Evolutionary conservation across 257 asterid genomes (phyloP), one percentile per base, ranked within the genome.

Genomic region (Nemophila menziesii): DNA sequence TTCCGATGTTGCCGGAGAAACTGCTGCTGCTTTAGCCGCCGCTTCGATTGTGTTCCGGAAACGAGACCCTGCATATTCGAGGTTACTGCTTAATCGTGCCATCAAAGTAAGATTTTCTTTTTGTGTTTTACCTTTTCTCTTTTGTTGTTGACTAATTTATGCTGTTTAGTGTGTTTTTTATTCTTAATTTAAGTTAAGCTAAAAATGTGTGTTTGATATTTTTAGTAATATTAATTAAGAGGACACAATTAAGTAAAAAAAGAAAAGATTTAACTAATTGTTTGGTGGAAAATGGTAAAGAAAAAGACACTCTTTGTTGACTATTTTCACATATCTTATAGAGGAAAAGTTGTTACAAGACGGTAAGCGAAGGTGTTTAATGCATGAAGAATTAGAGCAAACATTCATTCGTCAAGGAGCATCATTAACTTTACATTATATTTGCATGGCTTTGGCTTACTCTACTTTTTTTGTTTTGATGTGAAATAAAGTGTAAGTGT

Each of bases 21-120:
- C 92, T 1, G 93, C 96, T 5, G 96, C 96, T 1, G 92, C 96
- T 9, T 76, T 86, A 7, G 94, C 96, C 24, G 92, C 96, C 12
- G 96, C 94, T 4, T 86, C 96, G 26, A 79, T 82, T 22, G 90
- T 82, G 11, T 86, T 86, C 72, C 72, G 89, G 44, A 65, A 77
- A 9, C 64, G 84, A 13, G 62, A 78, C 63, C 75, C 86, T 2
- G 71, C 83, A 16, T 86, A 86, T 58, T 86, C 96, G n/a, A 47
- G 63, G 22, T 64, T 76, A 23, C 79, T 86, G 8, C 93, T 86
- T 22, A 52, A 46, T 24, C 96, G 92, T 34, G 96, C 96, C 49
- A 50, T 81, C 37, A 78, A 68, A 59, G 96, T 86, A 52, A 69
- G 80, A 41, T 13, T 29, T 29, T 29, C 36, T 3, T 29, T 29